Conservation (phyloP, 1,139 yeast species). For the Magnusiomyces magnusii region DNA sequence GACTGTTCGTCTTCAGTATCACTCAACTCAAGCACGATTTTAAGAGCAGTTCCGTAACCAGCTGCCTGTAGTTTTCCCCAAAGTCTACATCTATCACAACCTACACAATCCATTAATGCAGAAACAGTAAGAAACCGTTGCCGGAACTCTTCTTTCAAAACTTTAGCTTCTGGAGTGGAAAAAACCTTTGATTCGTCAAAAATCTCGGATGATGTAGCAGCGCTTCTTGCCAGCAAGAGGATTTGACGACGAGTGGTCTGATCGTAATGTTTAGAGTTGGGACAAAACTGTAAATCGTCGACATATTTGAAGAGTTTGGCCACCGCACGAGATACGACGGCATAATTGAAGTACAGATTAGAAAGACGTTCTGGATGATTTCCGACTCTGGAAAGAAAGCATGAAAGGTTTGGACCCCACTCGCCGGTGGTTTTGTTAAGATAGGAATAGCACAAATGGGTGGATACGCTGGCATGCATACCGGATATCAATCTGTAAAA, state of each 20-base stretch:
- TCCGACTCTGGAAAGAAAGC: conserved; percentile 89
- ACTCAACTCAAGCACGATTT: conserved; percentile 74
- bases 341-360: conserved; percentile 88
- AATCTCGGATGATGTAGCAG: conserved; percentile 16
- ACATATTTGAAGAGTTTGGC: conserved; percentile 51
- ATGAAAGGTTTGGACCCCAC: conserved; percentile 74
- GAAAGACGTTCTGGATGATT: conserved; percentile 80
- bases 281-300: conserved; percentile 44
- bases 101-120: conserved; percentile 95
- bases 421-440: conserved; percentile 64
- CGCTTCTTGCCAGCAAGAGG: conserved; percentile 35
- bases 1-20: conserved; percentile 37
- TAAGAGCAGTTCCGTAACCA: conserved; percentile 95
- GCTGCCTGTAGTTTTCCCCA: conserved; percentile 98
- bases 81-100: conserved; percentile 93
- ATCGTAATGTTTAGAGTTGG: conserved; percentile 42
- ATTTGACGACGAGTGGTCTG: conserved; percentile 40
- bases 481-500: conserved; percentile 87
- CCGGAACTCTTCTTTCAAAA: conserved; percentile 73
- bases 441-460: conserved; percentile 84
- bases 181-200: conserved; percentile 53
- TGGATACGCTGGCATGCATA: conserved; percentile 92
- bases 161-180: conserved; percentile 38
- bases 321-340: conserved; percentile 74
- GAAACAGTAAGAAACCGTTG: conserved; percentile 82